These are phyloP conservation scores for Hydnum rufescens DNA, from an alignment of 768 basidiomycete genomes.

Conservation along the genomic window DNA sequence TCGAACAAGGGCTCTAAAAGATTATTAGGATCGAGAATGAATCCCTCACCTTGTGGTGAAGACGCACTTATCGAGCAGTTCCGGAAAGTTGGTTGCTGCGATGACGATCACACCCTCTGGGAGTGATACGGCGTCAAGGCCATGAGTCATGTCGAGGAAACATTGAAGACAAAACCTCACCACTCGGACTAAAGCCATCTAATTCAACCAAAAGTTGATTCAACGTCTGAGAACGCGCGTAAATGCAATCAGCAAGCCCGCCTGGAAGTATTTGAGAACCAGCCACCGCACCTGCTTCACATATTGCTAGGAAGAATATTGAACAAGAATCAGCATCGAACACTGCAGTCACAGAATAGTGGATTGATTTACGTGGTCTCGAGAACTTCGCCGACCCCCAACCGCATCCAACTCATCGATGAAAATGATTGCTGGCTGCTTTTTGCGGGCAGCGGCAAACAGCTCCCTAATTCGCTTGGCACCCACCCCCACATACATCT, in stretches of 20 bases:
- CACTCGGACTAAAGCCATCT: conserved; percentile 82
- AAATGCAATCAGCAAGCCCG: neutral
- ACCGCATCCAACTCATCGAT: conserved; percentile 94
- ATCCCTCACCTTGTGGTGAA: conserved; percentile 4
- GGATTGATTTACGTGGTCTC: conserved; percentile 30
- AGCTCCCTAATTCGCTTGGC: conserved; percentile 91
- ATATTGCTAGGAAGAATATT: conserved; percentile 21
- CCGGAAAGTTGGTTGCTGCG: conserved; percentile 94
- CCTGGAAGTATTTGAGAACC: neutral
- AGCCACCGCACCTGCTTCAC: conserved; percentile 44
- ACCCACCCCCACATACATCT: conserved; percentile 86
- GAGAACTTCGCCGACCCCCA: conserved; percentile 66
- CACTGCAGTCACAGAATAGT: neutral
- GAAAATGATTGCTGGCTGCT: conserved; percentile 93
- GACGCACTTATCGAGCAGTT: conserved; percentile 72
- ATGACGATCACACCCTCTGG: conserved; percentile 84
- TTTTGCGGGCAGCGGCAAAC: conserved; percentile 83
- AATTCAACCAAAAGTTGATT: conserved; percentile 95
- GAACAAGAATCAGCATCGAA: conserved; percentile 23
- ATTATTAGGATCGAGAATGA: neutral
- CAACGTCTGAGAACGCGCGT: conserved; percentile 34
- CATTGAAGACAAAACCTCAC: conserved; percentile 5
- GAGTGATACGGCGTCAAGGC: neutral
- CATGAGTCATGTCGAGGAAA: neutral
- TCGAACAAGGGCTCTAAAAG: conserved; percentile 65